A percentile compares a stretch with the other conserved stretches of the same genome.
Conservation (phyloP, 352 stramenopile genomes). For the Phytophthora pini region DNA sequence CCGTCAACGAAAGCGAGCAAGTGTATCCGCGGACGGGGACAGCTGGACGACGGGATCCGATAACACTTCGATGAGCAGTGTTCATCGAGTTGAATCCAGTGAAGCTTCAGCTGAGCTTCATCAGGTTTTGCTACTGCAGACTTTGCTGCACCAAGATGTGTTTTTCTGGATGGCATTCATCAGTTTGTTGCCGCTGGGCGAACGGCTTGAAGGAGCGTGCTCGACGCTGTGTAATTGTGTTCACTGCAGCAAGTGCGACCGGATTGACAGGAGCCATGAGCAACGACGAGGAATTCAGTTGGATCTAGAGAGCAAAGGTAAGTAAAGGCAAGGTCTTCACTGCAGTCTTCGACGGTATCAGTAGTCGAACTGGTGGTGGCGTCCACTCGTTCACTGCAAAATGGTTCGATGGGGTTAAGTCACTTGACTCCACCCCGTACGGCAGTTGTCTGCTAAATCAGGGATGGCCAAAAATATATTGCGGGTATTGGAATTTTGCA, state of each 20-base stretch:
- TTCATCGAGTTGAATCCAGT: background rate
- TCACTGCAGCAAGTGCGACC: background rate
- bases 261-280: background rate
- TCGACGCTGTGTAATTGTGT: no score
- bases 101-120: background rate
- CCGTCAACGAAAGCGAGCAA: no score
- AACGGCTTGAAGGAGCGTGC: background rate
- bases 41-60: constrained; percentile 6
- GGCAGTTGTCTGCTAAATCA: background rate
- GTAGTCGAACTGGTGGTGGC: background rate
- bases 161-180: constrained; percentile 14
- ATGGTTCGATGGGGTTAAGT: background rate
- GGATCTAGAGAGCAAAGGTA: background rate
- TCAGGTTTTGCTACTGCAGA: background rate
- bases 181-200: background rate
- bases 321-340: constrained; percentile 16
- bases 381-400: background rate
- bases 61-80: constrained; percentile 4
- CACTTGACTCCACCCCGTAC: background rate
- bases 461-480: no score
- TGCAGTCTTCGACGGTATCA: constrained; percentile 4
- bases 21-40: no score
- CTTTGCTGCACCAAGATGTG: constrained; percentile 1
- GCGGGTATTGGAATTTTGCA: no score
- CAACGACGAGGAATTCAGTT: constrained; percentile 6